Conservation (phyloP, 805 yeast genomes). For the Debaryomyces prosopidis region DNA sequence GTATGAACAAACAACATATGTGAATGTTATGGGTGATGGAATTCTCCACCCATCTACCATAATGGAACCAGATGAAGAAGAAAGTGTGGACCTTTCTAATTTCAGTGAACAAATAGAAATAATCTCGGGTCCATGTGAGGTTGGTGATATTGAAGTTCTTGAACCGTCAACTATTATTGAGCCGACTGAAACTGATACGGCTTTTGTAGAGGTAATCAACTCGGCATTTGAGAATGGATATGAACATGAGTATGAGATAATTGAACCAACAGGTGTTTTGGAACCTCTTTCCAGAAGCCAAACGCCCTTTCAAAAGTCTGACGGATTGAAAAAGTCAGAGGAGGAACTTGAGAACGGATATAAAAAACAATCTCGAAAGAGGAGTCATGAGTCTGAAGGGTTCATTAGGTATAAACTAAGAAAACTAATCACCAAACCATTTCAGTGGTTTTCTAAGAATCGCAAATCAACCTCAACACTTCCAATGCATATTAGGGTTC, state of each 20-base stretch:
- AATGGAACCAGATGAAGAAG: slow-evolving; percentile 7
- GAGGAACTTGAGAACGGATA: too few species aligned
- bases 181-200: neutral
- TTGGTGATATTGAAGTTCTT: neutral
- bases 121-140: neutral
- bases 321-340: too few species aligned
- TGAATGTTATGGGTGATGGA: neutral
- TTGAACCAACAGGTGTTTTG: neutral
- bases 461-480: neutral
- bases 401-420: too few species aligned
- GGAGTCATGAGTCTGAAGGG: too few species aligned
- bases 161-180: slow-evolving; percentile 1
- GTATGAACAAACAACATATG: slow-evolving; percentile 1
- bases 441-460: too few species aligned
- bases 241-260: neutral
- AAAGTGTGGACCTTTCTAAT: neutral
- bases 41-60: slow-evolving; percentile 4
- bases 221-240: neutral
- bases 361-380: too few species aligned
- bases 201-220: neutral
- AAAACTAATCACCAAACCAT: too few species aligned
- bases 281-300: neutral
- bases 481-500: neutral
- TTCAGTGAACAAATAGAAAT: neutral
- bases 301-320: neutral